Conservation (phyloP, 208 protist genomes). For the Leptomonas pyrrhocoris region DNA sequence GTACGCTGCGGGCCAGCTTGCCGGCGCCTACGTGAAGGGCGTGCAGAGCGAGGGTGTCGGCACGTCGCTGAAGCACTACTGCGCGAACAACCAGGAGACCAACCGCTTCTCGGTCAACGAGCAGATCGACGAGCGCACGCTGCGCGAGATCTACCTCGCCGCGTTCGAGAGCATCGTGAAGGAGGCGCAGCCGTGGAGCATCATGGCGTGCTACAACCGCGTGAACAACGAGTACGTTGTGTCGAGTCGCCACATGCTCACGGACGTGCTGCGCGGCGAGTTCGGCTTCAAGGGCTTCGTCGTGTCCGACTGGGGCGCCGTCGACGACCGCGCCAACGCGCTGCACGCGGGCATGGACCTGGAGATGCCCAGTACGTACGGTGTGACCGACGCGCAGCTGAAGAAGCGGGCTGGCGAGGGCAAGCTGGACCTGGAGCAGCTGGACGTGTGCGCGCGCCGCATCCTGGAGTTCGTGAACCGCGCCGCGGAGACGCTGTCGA, state of each 20-base stretch:
- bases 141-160: constrained; percentile 47
- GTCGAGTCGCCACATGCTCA: constrained; percentile 39
- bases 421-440: constrained; percentile 34
- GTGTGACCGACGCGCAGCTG: constrained; percentile 23
- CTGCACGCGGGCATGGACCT: constrained; percentile 48
- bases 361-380: constrained; percentile 54
- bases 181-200: constrained; percentile 17
- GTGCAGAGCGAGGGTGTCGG: constrained; percentile 36
- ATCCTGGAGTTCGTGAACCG: constrained; percentile 8
- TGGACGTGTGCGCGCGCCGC: constrained; percentile 18
- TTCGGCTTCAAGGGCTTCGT: constrained; percentile 60
- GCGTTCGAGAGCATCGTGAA: constrained; percentile 38
- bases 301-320: constrained; percentile 61
- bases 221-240: constrained; percentile 41
- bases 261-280: constrained; percentile 41
- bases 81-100: constrained; percentile 47
- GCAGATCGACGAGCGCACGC: constrained; percentile 43
- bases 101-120: constrained; percentile 16
- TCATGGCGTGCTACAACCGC: constrained; percentile 50
- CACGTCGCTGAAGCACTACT: constrained; percentile 46
- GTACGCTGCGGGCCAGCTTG: constrained; percentile 20
- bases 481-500: constrained; percentile 6
- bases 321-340: constrained; percentile 38
- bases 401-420: constrained; percentile 29
- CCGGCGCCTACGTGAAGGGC: constrained; percentile 23